These are phyloP conservation scores for Macrotyloma uniflorum DNA, from an alignment of 306 rosid genomes.

Conservation along the genomic window DNA sequence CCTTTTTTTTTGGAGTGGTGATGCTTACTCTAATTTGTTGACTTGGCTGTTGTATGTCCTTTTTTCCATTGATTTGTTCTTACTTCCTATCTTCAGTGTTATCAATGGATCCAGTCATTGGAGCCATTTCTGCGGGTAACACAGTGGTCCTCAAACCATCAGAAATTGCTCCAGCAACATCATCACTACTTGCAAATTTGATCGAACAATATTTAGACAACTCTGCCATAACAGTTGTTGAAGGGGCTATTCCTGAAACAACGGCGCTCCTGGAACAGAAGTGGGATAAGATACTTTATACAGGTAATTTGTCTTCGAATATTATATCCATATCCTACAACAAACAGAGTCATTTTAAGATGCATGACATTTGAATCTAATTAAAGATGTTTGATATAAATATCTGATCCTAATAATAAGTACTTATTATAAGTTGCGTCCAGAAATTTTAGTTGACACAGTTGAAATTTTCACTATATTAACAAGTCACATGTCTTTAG, in stretches of 20 bases:
- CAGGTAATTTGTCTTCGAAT: conserved; percentile 50
- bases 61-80: conserved; percentile 20
- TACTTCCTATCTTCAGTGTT: conserved; percentile 54
- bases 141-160: conserved; percentile 82
- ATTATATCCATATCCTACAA: background rate
- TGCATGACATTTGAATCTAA: background rate
- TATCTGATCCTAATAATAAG: conserved; percentile 2
- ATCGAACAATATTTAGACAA: conserved; percentile 60
- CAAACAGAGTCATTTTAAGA: background rate
- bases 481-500: background rate
- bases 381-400: background rate
- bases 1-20: background rate
- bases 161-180: conserved; percentile 76
- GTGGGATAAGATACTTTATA: conserved; percentile 89
- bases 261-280: conserved; percentile 76
- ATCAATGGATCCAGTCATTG: conserved; percentile 84
- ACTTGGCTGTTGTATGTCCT: conserved; percentile 16
- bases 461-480: background rate
- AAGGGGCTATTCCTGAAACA: conserved; percentile 83
- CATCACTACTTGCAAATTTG: conserved; percentile 58
- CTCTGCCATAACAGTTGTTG: conserved; percentile 71
- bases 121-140: conserved; percentile 85
- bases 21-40: background rate
- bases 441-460: conserved; percentile 5
- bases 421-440: conserved; percentile 1